Evolutionary conservation across 495 filamentous ascomycete species (phyloP).

Genomic region (Daldinia caldariorum): DNA sequence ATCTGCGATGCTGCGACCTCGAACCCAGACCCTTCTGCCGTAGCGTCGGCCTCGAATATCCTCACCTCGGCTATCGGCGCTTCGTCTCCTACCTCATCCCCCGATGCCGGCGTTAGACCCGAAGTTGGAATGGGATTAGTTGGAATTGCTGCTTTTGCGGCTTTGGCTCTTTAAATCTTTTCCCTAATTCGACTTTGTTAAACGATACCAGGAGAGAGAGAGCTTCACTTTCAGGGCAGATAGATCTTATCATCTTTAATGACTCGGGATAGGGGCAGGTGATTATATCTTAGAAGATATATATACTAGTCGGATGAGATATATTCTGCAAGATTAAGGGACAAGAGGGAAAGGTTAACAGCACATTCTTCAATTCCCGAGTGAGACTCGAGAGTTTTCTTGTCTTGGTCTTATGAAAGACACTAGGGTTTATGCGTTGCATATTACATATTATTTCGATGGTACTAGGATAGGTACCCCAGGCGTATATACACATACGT

Average conservation of each 20-base stretch:
- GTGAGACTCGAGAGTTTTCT: background rate
- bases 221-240: background rate
- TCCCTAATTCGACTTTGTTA: background rate
- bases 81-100: constrained; percentile 10
- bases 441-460: background rate
- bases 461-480: background rate
- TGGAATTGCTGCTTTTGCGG: constrained; percentile 39
- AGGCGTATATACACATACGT: background rate
- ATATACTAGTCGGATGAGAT: constrained; percentile 40
- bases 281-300: constrained; percentile 22
- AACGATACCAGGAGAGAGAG: background rate
- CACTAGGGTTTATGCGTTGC: background rate
- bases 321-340: constrained; percentile 18
- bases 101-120: constrained; percentile 39
- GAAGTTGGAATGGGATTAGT: constrained; percentile 42
- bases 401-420: constrained; percentile 1
- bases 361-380: constrained; percentile 6
- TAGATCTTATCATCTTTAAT: constrained; percentile 31
- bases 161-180: constrained; percentile 28
- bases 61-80: constrained; percentile 39
- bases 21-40: constrained; percentile 43
- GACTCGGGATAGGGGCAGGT: constrained; percentile 28
- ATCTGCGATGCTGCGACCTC: constrained; percentile 42
- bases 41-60: constrained; percentile 44
- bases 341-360: constrained; percentile 1